Evolutionary conservation across 257 asterid genomes (phyloP).

Genomic region (Linaria vulgaris): DNA sequence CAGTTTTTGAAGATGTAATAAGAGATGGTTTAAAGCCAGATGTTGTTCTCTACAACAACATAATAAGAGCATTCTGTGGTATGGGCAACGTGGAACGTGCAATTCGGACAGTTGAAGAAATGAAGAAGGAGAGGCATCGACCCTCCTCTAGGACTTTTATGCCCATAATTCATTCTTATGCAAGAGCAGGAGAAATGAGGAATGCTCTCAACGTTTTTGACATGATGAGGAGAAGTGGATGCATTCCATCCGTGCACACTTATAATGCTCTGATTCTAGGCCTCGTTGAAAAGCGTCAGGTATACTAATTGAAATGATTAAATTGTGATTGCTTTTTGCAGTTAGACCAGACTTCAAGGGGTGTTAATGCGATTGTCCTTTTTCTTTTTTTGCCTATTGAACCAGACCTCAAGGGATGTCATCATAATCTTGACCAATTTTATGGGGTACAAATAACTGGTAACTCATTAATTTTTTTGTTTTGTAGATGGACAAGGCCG

Average conservation of each 20-base stretch:
- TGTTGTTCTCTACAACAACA: constrained; percentile 82
- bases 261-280: constrained; percentile 87
- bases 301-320: constrained; percentile 24
- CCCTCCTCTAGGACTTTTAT: constrained; percentile 83
- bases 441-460: not conserved
- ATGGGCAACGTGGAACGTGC: constrained; percentile 97
- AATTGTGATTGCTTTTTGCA: no score
- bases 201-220: constrained; percentile 68
- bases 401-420: no score
- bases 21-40: constrained; percentile 85
- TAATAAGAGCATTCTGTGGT: constrained; percentile 85
- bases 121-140: constrained; percentile 73
- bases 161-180: constrained; percentile 89
- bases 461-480: not conserved
- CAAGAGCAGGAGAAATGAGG: constrained; percentile 73
- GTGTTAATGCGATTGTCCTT: no score
- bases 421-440: no score
- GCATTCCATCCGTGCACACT: constrained; percentile 87
- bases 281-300: constrained; percentile 88
- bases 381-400: no score
- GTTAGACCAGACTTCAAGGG: no score
- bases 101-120: constrained; percentile 74
- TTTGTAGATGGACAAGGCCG: constrained; percentile 87
- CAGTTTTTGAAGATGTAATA: constrained; percentile 85
- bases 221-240: constrained; percentile 90